These are phyloP conservation scores for Trichoderma sp. DNA, from an alignment of 2,329 filamentous ascomycete genomes.

Conservation along the genomic window DNA sequence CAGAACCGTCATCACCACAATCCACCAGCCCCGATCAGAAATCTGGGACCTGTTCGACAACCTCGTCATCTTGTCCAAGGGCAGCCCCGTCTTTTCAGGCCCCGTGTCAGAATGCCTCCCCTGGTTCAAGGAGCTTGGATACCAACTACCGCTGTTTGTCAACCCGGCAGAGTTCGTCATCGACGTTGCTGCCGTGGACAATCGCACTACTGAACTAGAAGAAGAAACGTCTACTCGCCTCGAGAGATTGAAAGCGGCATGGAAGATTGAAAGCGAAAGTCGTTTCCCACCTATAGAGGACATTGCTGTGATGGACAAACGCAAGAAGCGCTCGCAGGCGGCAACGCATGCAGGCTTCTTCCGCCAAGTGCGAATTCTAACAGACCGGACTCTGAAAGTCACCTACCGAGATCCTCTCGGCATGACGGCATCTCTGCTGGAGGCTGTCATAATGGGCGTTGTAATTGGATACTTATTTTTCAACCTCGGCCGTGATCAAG, in stretches of 20 bases:
- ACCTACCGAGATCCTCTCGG: slow-evolving; percentile 78
- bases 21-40: slow-evolving; percentile 76
- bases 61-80: slow-evolving; percentile 67
- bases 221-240: slow-evolving; percentile 60
- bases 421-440: slow-evolving; percentile 68
- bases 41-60: slow-evolving; percentile 79
- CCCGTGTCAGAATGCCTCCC: slow-evolving; percentile 57
- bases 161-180: slow-evolving; percentile 79
- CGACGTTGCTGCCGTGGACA: slow-evolving; percentile 74
- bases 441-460: slow-evolving; percentile 70
- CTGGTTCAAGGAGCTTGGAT: slow-evolving; percentile 64
- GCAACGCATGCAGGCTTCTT: slow-evolving; percentile 56
- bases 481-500: slow-evolving; percentile 62
- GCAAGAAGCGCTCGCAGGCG: slow-evolving; percentile 30
- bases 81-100: slow-evolving; percentile 69
- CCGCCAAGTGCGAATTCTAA: slow-evolving; percentile 67
- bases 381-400: slow-evolving; percentile 67
- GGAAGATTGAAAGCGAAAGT: slow-evolving; percentile 48
- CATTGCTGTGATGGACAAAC: slow-evolving; percentile 5
- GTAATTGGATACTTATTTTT: slow-evolving; percentile 75
- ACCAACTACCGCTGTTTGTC: slow-evolving; percentile 67
- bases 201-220: slow-evolving; percentile 67
- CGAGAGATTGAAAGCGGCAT: slow-evolving; percentile 60
- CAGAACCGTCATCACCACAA: slow-evolving; percentile 70
- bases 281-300: slow-evolving; percentile 32